Percentiles rank a stretch among this genome's conserved stretches.
phyloP scores from a whole-genome alignment of 2,329 filamentous ascomycete species.

The Hymenoscyphus scutula region DNA sequence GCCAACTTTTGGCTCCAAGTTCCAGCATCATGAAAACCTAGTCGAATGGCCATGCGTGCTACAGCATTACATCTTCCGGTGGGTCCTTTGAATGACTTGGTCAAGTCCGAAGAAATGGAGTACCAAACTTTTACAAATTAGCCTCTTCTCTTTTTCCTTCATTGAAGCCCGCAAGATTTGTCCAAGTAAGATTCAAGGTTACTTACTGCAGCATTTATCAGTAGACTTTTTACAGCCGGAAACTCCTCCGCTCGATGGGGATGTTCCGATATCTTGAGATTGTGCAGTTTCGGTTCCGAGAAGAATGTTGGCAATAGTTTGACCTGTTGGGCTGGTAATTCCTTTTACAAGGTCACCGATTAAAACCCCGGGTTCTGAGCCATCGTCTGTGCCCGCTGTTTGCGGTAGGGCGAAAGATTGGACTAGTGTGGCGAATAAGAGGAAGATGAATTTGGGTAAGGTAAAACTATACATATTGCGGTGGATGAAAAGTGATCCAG shows the following conservation, averaged over 20 bases:
- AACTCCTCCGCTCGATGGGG: slow-evolving; percentile 4
- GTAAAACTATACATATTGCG: not conserved
- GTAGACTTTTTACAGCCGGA: slow-evolving; percentile 8
- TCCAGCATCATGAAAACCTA: slow-evolving; percentile 50
- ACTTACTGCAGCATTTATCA: slow-evolving; percentile 19
- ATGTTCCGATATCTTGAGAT: slow-evolving; percentile 8
- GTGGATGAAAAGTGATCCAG: not conserved
- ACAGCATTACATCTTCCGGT: slow-evolving; percentile 40
- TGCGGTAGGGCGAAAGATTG: not conserved
- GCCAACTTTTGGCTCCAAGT: slow-evolving; percentile 40
- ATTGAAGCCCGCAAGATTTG: not conserved
- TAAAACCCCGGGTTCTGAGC: not conserved
- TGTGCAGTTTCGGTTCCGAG: slow-evolving; percentile 14
- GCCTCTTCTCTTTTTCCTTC: not conserved
- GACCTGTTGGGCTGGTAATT: slow-evolving; percentile 13
- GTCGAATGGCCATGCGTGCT: slow-evolving; percentile 45
- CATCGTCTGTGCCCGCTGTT: not conserved
- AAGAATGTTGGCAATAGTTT: slow-evolving; percentile 16
- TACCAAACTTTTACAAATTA: slow-evolving; percentile 16
- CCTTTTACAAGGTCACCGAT: slow-evolving; percentile 10
- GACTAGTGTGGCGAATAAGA: not conserved
- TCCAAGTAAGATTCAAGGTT: not conserved
- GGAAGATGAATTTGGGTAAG: not conserved
- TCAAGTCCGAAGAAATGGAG: slow-evolving; percentile 19
- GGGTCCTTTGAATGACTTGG: slow-evolving; percentile 13